A percentile compares a stretch with the other conserved stretches of the same genome.
Conservation (phyloP, 495 filamentous ascomycete genomes). For the Neurospora discreta region DNA sequence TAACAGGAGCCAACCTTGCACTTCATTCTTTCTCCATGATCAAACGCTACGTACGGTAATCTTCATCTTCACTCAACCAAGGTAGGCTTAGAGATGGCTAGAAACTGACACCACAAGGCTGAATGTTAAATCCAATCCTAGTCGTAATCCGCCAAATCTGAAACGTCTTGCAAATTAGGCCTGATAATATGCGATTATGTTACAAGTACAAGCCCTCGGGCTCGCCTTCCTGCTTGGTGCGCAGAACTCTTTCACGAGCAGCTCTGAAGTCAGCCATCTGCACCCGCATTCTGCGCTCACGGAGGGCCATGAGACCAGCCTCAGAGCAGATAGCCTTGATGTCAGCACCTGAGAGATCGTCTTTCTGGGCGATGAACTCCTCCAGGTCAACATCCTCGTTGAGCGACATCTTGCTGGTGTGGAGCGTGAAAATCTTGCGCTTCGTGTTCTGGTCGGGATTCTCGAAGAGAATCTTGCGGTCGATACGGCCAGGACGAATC, state of each 20-base stretch:
- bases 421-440: slow-evolving; percentile 99
- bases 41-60: not conserved
- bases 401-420: slow-evolving; percentile 98
- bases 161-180: not conserved
- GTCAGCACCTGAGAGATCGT: slow-evolving; percentile 93
- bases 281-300: slow-evolving; percentile 94
- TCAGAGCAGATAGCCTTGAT: slow-evolving; percentile 99
- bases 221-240: slow-evolving; percentile 97
- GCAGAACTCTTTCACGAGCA: slow-evolving; percentile 87
- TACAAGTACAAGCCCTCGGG: slow-evolving; percentile 99
- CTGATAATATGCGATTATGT: slow-evolving; percentile 9
- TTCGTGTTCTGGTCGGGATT: slow-evolving; percentile 99
- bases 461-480: slow-evolving; percentile 98
- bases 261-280: slow-evolving; percentile 97
- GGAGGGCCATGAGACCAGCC: slow-evolving; percentile 86
- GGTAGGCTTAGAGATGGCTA: not conserved
- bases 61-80: not conserved
- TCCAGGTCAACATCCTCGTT: slow-evolving; percentile 92
- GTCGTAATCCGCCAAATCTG: not conserved
- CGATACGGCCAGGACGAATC: slow-evolving; percentile 95
- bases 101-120: not conserved
- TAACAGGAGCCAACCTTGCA: not conserved
- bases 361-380: slow-evolving; percentile 97
- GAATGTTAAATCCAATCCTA: not conserved
- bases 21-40: not conserved